A percentile compares a stretch with the other conserved stretches of the same genome.
Evolutionary conservation across 2,329 filamentous ascomycete species (phyloP).

Genomic region (Calonectria crousiana): DNA sequence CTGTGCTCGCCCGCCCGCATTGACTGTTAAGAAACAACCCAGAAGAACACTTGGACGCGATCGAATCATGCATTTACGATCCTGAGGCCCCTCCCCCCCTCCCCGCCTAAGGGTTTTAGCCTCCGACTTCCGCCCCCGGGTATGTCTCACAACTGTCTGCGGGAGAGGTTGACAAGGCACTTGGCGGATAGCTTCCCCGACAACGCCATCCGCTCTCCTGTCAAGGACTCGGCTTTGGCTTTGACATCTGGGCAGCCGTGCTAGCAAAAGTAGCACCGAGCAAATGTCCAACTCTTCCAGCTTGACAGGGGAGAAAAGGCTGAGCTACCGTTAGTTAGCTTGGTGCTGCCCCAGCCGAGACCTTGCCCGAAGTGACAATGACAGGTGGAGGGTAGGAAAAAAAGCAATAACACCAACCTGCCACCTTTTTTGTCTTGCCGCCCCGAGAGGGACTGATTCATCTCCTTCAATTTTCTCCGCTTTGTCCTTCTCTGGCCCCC

Average conservation of each 20-base stretch:
- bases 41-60: background rate
- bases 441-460: background rate
- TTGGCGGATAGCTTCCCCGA: conserved; percentile 13
- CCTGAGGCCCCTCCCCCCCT: conserved; percentile 3
- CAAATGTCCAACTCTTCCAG: background rate
- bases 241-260: conserved; percentile 4
- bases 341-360: conserved; percentile 10
- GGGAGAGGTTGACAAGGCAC: background rate
- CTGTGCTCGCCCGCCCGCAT: background rate
- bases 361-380: conserved; percentile 9
- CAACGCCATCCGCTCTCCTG: background rate
- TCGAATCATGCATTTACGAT: background rate
- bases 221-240: background rate
- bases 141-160: background rate
- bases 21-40: conserved; percentile 13
- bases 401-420: conserved; percentile 23
- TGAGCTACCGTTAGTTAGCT: conserved; percentile 15
- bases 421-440: background rate
- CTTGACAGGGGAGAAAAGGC: conserved; percentile 12
- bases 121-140: conserved; percentile 5
- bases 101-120: background rate
- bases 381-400: conserved; percentile 11
- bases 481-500: background rate
- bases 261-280: conserved; percentile 12
- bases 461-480: conserved; percentile 1